A percentile compares a stretch with the other conserved stretches of the same genome.
Conservation (phyloP, 2,329 filamentous ascomycete genomes). For the Pseudopyrenochaeta lycopersici region DNA sequence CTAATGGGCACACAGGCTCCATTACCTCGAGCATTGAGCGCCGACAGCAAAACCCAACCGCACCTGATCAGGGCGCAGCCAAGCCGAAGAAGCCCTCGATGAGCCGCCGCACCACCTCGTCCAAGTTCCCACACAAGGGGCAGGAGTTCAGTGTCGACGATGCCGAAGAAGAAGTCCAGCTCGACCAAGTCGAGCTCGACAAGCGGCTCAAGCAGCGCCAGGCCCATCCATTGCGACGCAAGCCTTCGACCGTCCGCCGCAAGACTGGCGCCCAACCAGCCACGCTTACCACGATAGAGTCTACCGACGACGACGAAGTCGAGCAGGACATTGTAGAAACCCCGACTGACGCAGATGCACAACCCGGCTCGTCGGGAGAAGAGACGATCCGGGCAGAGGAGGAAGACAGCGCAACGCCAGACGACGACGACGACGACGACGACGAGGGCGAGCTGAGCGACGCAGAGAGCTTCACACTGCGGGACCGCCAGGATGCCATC, state of each 20-base stretch:
- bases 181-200: conserved; percentile 62
- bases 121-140: conserved; percentile 77
- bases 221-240: conserved; percentile 55
- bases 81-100: conserved; percentile 75
- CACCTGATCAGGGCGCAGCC: conserved; percentile 26
- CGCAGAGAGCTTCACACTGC: conserved; percentile 96
- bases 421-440: conserved; percentile 67
- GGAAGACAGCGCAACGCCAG: conserved; percentile 59
- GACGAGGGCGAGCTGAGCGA: conserved; percentile 83
- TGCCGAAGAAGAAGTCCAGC: conserved; percentile 80
- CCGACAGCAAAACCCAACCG: conserved; percentile 29
- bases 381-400: conserved; percentile 51
- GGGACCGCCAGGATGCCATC: conserved; percentile 96
- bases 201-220: conserved; percentile 36
- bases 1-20: conserved; percentile 38
- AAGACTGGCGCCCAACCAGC: conserved; percentile 58
- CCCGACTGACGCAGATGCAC: conserved; percentile 30
- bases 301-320: conserved; percentile 55
- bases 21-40: conserved; percentile 46
- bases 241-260: conserved; percentile 61
- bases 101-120: conserved; percentile 77
- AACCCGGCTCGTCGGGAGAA: conserved; percentile 44
- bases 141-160: conserved; percentile 93
- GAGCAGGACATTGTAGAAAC: conserved; percentile 45
- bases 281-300: conserved; percentile 59